Evolutionary conservation across 306 rosid genomes (phyloP).

Genomic region (Inga oerstediana): DNA sequence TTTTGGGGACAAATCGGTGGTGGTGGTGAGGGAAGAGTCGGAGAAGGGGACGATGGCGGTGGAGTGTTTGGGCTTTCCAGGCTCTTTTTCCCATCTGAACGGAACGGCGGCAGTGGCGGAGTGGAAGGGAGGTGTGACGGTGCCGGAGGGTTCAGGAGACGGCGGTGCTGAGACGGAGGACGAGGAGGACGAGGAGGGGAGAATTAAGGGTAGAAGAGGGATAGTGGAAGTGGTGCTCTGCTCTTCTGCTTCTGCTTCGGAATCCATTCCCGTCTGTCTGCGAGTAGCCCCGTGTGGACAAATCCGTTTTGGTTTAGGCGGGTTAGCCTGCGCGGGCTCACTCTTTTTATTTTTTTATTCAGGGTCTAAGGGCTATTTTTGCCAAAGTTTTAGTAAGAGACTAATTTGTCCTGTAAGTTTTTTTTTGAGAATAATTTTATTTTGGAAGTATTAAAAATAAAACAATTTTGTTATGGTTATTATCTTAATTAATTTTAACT

Average conservation of each 20-base stretch:
- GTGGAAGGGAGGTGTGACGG: conserved; percentile 64
- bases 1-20: conserved; percentile 35
- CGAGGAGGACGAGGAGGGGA: conserved; percentile 32
- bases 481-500: too few relatives aligned
- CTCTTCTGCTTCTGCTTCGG: conserved; percentile 34
- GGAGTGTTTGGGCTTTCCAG: conserved; percentile 77
- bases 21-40: neutral
- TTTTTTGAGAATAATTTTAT: too few relatives aligned
- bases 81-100: conserved; percentile 82
- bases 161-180: conserved; percentile 36
- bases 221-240: conserved; percentile 27
- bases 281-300: too few relatives aligned
- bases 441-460: too few relatives aligned
- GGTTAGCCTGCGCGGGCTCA: neutral
- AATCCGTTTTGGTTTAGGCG: neutral
- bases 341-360: too few relatives aligned
- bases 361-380: too few relatives aligned
- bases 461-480: too few relatives aligned
- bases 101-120: conserved; percentile 66
- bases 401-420: too few relatives aligned
- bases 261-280: conserved; percentile 44
- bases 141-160: conserved; percentile 65
- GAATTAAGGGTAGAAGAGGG: conserved; percentile 41
- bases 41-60: conserved; percentile 41
- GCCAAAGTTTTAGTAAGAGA: too few relatives aligned